These are phyloP conservation scores for Paraphaeosphaeria sporulosa DNA, from an alignment of 2,329 filamentous ascomycete species.

Conservation along the genomic window DNA sequence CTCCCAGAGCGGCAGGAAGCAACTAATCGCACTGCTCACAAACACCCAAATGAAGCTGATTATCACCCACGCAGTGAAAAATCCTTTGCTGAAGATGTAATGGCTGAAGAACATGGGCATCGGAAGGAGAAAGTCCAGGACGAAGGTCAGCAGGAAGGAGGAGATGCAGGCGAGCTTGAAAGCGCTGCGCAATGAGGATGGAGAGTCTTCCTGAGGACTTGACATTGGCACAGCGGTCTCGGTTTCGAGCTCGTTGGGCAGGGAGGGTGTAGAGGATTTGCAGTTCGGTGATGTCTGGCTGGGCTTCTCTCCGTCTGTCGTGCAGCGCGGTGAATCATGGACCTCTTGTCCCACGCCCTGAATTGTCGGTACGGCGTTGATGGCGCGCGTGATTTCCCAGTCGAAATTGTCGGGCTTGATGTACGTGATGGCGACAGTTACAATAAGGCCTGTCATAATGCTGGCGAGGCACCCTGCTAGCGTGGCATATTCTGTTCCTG, in stretches of 20 bases:
- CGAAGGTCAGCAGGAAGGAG: constrained; percentile 49
- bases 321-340: constrained; percentile 13
- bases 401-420: constrained; percentile 49
- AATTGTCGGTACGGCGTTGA: constrained; percentile 38
- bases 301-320: constrained; percentile 22
- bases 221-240: constrained; percentile 17
- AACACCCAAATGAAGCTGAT: constrained; percentile 55
- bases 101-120: constrained; percentile 54
- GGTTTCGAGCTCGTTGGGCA: constrained; percentile 23
- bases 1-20: constrained; percentile 54
- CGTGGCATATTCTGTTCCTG: constrained; percentile 49
- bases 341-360: constrained; percentile 20
- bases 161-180: constrained; percentile 49
- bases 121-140: constrained; percentile 51
- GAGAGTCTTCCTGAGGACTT: constrained; percentile 40
- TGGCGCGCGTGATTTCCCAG: constrained; percentile 50
- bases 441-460: constrained; percentile 43
- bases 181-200: constrained; percentile 35
- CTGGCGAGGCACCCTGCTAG: constrained; percentile 51
- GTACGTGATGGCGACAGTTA: constrained; percentile 44
- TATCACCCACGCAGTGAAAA: constrained; percentile 54
- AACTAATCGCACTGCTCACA: constrained; percentile 48
- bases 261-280: constrained; percentile 12
- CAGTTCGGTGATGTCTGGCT: constrained; percentile 3
- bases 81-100: constrained; percentile 51